These are phyloP conservation scores for Aurifilum marmelostoma DNA, from an alignment of 2,329 filamentous ascomycete species.

Conservation along the genomic window DNA sequence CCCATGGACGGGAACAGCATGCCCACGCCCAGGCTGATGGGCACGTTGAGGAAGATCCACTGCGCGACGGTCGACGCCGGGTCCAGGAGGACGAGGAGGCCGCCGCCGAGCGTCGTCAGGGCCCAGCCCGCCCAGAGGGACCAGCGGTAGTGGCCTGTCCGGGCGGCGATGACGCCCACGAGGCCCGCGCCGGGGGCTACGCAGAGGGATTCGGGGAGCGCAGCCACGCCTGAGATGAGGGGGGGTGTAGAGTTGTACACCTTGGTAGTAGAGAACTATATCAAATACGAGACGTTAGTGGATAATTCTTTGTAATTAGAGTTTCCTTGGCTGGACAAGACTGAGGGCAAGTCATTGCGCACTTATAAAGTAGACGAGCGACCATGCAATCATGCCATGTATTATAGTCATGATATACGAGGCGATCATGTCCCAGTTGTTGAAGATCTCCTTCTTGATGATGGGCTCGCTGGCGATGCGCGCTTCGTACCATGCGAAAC, in stretches of 20 bases:
- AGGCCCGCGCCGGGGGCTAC: conserved; percentile 63
- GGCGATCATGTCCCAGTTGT: conserved; percentile 51
- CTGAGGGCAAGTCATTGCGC: too few relatives aligned
- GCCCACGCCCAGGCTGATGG: conserved; percentile 64
- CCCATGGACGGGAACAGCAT: conserved; percentile 67
- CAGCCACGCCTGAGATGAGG: conserved; percentile 57
- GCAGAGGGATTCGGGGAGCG: conserved; percentile 64
- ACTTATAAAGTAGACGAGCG: conserved; percentile 58
- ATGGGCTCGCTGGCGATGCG: conserved; percentile 54
- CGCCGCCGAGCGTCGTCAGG: conserved; percentile 60
- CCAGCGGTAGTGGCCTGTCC: conserved; percentile 63
- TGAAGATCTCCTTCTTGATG: conserved; percentile 49
- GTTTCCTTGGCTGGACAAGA: too few relatives aligned
- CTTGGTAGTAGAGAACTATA: conserved; percentile 50
- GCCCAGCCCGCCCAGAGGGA: conserved; percentile 65
- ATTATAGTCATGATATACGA: conserved; percentile 52
- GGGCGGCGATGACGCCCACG: conserved; percentile 57
- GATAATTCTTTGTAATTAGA: too few relatives aligned
- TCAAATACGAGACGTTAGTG: too few relatives aligned
- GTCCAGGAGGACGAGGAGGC: conserved; percentile 54
- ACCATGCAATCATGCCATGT: conserved; percentile 61
- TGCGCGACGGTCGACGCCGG: conserved; percentile 51
- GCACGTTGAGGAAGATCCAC: conserved; percentile 65
- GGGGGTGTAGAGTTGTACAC: conserved; percentile 57
- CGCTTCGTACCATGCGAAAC: conserved; percentile 59